These are phyloP conservation scores for Ophiostoma australiae DNA, from an alignment of 2,329 filamentous ascomycete genomes.

Conservation along the genomic window DNA sequence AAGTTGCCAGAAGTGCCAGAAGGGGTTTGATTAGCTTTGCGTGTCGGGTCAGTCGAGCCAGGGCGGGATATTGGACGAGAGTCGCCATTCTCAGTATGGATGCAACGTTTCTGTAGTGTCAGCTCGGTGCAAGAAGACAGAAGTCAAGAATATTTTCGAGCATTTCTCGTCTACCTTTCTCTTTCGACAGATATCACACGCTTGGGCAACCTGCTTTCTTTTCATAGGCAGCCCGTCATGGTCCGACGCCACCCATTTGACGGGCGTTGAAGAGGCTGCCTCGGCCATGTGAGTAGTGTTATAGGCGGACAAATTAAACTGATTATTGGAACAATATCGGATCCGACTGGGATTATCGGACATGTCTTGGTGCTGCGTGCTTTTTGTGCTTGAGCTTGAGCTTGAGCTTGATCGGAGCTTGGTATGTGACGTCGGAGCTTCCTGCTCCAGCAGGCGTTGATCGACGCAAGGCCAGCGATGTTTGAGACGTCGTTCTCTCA, in stretches of 20 bases:
- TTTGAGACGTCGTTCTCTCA: not conserved
- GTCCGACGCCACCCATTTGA: slow-evolving; percentile 56
- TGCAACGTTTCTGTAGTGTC: slow-evolving; percentile 39
- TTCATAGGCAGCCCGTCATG: slow-evolving; percentile 52
- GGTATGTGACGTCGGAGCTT: slow-evolving; percentile 10
- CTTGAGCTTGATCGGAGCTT: not conserved
- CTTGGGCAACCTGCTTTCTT: slow-evolving; percentile 55
- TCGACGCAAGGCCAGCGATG: not conserved
- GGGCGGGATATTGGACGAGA: not conserved
- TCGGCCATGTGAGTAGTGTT: slow-evolving; percentile 14
- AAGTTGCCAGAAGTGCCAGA: not conserved
- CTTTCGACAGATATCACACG: slow-evolving; percentile 51
- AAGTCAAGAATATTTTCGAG: too few relatives aligned
- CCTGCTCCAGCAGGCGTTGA: slow-evolving; percentile 5
- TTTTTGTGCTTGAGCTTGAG: not conserved
- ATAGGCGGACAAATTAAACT: not conserved
- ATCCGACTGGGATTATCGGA: not conserved
- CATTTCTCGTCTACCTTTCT: slow-evolving; percentile 45
- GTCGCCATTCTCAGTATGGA: slow-evolving; percentile 36
- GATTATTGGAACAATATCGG: not conserved
- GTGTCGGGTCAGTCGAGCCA: not conserved
- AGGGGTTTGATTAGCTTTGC: slow-evolving; percentile 11
- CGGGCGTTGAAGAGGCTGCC: slow-evolving; percentile 28
- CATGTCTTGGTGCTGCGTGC: not conserved
- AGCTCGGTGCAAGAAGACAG: not conserved